A percentile compares a stretch with the other conserved stretches of the same genome.
Conservation (phyloP, 2,329 filamentous ascomycete genomes). For the Cordyceps pruinosa region DNA sequence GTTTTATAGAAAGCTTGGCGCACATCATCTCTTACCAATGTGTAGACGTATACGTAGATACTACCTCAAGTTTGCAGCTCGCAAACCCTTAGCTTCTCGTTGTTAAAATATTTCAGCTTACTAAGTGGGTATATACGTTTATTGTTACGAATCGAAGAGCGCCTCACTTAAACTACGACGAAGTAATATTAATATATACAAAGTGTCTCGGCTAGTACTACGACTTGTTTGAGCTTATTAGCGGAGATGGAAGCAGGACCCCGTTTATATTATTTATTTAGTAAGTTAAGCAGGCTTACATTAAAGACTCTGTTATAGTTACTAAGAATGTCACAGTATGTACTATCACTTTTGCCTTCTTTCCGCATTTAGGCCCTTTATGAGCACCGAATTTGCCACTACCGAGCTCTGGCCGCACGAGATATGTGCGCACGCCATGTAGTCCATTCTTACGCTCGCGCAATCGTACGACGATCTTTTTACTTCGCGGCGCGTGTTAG, state of each 20-base stretch:
- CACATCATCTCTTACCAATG: no score
- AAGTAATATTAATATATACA: no score
- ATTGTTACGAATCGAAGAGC: no score
- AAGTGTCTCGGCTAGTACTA: slow-evolving; percentile 17
- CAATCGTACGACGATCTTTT: slow-evolving; percentile 18
- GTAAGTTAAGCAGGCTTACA: slow-evolving; percentile 2
- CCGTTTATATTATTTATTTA: slow-evolving; percentile 16
- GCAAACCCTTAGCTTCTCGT: slow-evolving; percentile 3
- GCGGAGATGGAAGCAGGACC: neutral
- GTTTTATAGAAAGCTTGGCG: no score
- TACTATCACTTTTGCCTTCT: slow-evolving; percentile 17
- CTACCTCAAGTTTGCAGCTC: no score
- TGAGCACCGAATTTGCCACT: neutral
- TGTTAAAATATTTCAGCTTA: slow-evolving; percentile 16
- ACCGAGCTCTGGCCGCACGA: slow-evolving; percentile 8
- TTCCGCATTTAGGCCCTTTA: slow-evolving; percentile 9
- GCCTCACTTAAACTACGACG: no score
- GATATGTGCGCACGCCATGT: neutral
- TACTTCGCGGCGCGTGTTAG: slow-evolving; percentile 15
- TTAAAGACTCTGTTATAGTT: neutral
- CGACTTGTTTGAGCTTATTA: slow-evolving; percentile 11
- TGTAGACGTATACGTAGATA: no score
- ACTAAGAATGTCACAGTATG: no score
- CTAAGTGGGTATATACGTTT: slow-evolving; percentile 15
- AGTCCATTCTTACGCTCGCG: slow-evolving; percentile 7